Evolutionary conservation across 2,329 filamentous ascomycete genomes (phyloP).

Genomic region (Magnaporthiopsis incrustans): DNA sequence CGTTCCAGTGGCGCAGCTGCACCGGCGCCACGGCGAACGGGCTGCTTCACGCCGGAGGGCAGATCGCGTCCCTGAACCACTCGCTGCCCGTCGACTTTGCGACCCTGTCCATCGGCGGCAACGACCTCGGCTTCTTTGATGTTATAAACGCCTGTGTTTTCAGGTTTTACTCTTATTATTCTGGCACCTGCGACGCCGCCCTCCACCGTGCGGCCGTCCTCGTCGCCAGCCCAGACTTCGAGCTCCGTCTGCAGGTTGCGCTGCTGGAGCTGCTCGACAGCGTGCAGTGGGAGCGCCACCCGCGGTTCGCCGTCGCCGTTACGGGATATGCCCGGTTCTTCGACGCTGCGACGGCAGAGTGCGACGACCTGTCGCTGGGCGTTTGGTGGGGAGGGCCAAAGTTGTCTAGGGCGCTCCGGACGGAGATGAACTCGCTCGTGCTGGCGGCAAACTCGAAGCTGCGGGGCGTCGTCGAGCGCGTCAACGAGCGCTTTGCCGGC

Average conservation of each 20-base stretch:
- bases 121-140: slow-evolving; percentile 41
- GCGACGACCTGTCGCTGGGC: slow-evolving; percentile 35
- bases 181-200: slow-evolving; percentile 34
- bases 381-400: slow-evolving; percentile 37
- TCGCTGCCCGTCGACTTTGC: slow-evolving; percentile 30
- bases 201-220: slow-evolving; percentile 25
- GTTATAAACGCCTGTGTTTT: slow-evolving; percentile 43
- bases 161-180: slow-evolving; percentile 40
- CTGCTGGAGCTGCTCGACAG: slow-evolving; percentile 35
- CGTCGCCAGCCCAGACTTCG: slow-evolving; percentile 28
- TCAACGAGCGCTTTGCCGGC: slow-evolving; percentile 28
- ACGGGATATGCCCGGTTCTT: slow-evolving; percentile 42
- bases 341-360: slow-evolving; percentile 33
- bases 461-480: slow-evolving; percentile 22
- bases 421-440: slow-evolving; percentile 36
- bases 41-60: slow-evolving; percentile 29
- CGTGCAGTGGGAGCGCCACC: slow-evolving; percentile 35
- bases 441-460: slow-evolving; percentile 33
- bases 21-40: slow-evolving; percentile 35
- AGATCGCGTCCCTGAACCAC: slow-evolving; percentile 33
- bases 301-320: slow-evolving; percentile 33
- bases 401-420: slow-evolving; percentile 29
- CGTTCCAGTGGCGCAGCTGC: slow-evolving; percentile 38
- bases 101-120: slow-evolving; percentile 38
- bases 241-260: slow-evolving; percentile 28